Percentiles rank a stretch among this genome's conserved stretches.
phyloP scores from a whole-genome alignment of 2,329 filamentous ascomycete genomes.

The Lasiodiplodia sp. region DNA sequence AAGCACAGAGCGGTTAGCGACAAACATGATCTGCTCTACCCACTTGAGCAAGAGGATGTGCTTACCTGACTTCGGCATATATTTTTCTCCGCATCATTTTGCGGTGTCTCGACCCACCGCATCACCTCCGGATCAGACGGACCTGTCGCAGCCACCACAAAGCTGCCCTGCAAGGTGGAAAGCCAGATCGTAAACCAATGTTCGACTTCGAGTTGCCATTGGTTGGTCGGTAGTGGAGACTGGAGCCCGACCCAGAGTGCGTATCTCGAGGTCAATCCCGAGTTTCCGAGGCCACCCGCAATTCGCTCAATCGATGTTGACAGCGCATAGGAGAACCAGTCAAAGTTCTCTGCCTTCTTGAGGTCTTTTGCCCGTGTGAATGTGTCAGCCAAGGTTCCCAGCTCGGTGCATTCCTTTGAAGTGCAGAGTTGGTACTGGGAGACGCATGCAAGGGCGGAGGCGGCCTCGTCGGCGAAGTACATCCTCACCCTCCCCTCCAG shows the following conservation, averaged over 20 bases:
- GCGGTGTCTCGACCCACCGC: background rate
- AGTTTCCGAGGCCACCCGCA: background rate
- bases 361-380: background rate
- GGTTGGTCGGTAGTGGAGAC: conserved; percentile 21
- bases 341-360: background rate
- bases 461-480: conserved; percentile 23
- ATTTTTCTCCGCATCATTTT: background rate
- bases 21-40: too few species aligned
- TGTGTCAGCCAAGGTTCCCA: background rate
- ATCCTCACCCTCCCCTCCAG: background rate
- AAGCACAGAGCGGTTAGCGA: too few species aligned
- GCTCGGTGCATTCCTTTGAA: conserved; percentile 17
- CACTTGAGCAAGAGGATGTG: background rate
- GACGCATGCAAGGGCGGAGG: conserved; percentile 28
- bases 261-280: conserved; percentile 18
- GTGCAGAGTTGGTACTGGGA: conserved; percentile 30
- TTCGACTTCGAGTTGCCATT: conserved; percentile 34
- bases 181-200: conserved; percentile 28
- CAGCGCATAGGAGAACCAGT: background rate
- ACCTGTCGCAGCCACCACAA: conserved; percentile 10
- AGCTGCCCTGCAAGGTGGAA: conserved; percentile 24
- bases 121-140: background rate
- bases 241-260: conserved; percentile 14
- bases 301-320: background rate
- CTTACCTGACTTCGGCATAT: background rate